These are phyloP conservation scores for Labyrinthula sp. DNA, from an alignment of 352 stramenopile species.

Conservation along the genomic window DNA sequence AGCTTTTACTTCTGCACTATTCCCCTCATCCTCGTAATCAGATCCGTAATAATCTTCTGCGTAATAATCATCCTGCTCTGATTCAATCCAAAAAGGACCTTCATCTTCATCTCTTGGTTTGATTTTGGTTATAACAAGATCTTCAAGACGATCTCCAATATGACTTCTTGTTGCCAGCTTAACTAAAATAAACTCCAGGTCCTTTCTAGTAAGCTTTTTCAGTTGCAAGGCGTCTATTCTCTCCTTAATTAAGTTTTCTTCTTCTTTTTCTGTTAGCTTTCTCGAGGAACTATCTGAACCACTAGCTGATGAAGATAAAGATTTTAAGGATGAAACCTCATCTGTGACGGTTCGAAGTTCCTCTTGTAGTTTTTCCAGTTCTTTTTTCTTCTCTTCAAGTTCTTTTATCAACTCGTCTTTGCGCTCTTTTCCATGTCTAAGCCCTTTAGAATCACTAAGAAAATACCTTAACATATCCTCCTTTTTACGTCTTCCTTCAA, in stretches of 20 bases:
- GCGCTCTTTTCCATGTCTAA: background rate
- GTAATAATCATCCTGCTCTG: too few relatives aligned
- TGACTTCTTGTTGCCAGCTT: constrained; percentile 1
- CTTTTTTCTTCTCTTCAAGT: background rate
- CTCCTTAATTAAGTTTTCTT: background rate
- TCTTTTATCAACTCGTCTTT: background rate
- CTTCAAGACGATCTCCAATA: background rate
- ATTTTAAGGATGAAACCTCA: too few relatives aligned
- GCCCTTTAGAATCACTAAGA: background rate
- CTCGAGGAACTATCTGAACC: background rate
- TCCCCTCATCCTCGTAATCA: background rate
- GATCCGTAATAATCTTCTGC: too few relatives aligned
- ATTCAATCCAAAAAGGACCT: too few relatives aligned
- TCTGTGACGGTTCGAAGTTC: background rate
- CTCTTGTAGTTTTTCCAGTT: background rate
- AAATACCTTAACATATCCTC: background rate
- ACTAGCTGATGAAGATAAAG: too few relatives aligned
- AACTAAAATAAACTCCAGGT: constrained; percentile 3
- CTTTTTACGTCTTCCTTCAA: too few relatives aligned
- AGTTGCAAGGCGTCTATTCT: constrained; percentile 2
- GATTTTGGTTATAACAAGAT: constrained; percentile 1
- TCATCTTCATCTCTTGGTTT: too few relatives aligned
- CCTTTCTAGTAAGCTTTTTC: background rate
- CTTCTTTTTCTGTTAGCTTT: background rate
- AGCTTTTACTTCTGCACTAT: background rate